Conservation (phyloP, 495 filamentous ascomycete genomes). For the Filosporella fistucella region DNA sequence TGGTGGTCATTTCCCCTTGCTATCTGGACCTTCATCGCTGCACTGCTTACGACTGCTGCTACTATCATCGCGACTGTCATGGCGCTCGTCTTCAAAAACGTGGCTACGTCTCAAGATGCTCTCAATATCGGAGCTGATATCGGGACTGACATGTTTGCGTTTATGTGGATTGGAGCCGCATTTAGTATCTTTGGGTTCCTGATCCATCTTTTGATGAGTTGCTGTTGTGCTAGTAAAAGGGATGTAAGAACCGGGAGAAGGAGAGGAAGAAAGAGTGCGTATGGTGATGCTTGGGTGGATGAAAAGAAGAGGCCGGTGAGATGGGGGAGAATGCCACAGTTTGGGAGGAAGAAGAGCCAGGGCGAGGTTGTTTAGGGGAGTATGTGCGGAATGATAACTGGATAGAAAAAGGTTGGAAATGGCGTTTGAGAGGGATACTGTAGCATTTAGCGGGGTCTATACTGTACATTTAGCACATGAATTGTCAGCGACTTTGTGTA, state of each 20-base stretch:
- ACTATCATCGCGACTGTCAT: slow-evolving; percentile 74
- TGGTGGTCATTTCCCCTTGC: slow-evolving; percentile 42
- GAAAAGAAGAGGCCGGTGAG: slow-evolving; percentile 14
- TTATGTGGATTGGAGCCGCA: slow-evolving; percentile 80
- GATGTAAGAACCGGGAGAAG: slow-evolving; percentile 52
- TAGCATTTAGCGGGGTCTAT: no score
- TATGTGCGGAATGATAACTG: no score
- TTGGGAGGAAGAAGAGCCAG: slow-evolving; percentile 14
- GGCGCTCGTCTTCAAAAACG: slow-evolving; percentile 71
- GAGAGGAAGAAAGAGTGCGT: slow-evolving; percentile 35
- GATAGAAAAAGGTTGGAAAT: no score
- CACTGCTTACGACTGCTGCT: slow-evolving; percentile 63
- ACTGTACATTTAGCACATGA: no score
- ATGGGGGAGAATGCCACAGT: slow-evolving; percentile 4
- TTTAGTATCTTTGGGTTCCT: slow-evolving; percentile 64
- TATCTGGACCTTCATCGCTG: slow-evolving; percentile 43
- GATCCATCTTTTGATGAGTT: slow-evolving; percentile 67
- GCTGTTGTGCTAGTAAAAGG: slow-evolving; percentile 60
- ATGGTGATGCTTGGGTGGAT: slow-evolving; percentile 15
- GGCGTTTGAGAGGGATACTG: no score
- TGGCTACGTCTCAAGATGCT: slow-evolving; percentile 55
- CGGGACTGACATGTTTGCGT: slow-evolving; percentile 73
- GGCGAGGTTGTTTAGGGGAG: slow-evolving; percentile 3
- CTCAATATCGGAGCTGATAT: slow-evolving; percentile 72
- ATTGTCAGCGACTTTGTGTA: no score